A percentile compares a stretch with the other conserved stretches of the same genome.
Conservation (phyloP, 2,329 filamentous ascomycete species). For the Claviceps pazoutovae region DNA sequence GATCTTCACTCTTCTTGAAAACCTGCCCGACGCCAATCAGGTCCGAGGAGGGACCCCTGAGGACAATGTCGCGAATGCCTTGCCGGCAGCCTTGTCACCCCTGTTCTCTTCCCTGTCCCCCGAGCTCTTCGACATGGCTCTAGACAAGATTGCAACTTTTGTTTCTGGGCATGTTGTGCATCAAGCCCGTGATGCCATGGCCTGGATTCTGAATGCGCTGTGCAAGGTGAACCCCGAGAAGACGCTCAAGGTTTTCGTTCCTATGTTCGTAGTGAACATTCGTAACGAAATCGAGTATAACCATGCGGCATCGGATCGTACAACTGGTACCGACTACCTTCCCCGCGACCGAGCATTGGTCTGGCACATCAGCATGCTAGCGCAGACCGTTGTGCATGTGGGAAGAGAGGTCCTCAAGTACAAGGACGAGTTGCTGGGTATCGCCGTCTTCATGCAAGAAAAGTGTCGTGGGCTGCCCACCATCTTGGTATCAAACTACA, state of each 20-base stretch:
- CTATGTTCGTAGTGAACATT: conserved; percentile 81
- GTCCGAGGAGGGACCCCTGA: conserved; percentile 85
- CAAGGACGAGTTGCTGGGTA: conserved; percentile 76
- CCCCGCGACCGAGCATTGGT: conserved; percentile 85
- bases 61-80: conserved; percentile 90
- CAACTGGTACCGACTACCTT: conserved; percentile 82
- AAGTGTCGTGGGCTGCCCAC: conserved; percentile 88
- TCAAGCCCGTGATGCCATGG: conserved; percentile 93
- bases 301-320: conserved; percentile 85
- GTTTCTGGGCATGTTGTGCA: conserved; percentile 91
- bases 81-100: conserved; percentile 82
- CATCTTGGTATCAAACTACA: conserved; percentile 93
- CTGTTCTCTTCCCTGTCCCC: conserved; percentile 83
- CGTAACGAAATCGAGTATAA: conserved; percentile 96
- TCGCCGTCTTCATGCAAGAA: conserved; percentile 91
- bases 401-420: conserved; percentile 80
- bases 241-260: conserved; percentile 78
- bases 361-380: conserved; percentile 93
- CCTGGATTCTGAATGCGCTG: conserved; percentile 91
- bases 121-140: conserved; percentile 79
- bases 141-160: conserved; percentile 87
- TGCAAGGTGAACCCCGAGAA: conserved; percentile 95
- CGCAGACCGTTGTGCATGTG: conserved; percentile 96
- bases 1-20: conserved; percentile 90
- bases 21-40: conserved; percentile 79